Base-by-base conservation (phyloP, 805 yeast genomes). In the Myxozyma monticola region DNA sequence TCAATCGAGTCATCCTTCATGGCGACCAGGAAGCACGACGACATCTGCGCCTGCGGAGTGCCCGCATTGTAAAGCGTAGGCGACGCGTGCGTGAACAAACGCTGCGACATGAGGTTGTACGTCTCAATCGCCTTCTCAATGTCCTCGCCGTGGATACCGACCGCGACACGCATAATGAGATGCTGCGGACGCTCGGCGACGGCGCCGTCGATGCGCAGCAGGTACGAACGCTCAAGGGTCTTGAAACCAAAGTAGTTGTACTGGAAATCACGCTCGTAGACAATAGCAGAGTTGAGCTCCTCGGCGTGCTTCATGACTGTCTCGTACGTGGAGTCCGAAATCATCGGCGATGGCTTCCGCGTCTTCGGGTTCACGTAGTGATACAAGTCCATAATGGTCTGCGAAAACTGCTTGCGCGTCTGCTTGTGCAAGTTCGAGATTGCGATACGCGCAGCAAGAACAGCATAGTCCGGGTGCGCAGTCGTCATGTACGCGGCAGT, bases 401-500 rank as follows among this genome's bases (percentile, higher is more conserved):
- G 82, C 34, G 95, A 84, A 63, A 86, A 91, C 64, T 77, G 85
- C 70, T 86, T 85, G 54, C 88, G 85, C 45, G 97, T 90, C 72
- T 89, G 96, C 72, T 90, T 90, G 75, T 91, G 97, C 66, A 93
- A 76, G 69, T 88, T 88, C 36, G 96, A 87, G 48, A 93, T 84
- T 18, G 98, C 97, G 54, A 91, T 85, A 73, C 99, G 83, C 30
- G 98, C 97, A 47, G 97, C 57, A 24, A 62, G 76, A 37, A 83
- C 81, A 24, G 97, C 96, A 64, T 91, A 90, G 72, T 93, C 98
- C n/a, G 98, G 98, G 69, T 91, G 98, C 56, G 87, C 80, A 10
- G 98, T 91, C 51, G 97, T 89, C 96, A 93, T 88, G 66, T 85
- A 86, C 37, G 98, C 98, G 50, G 96, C 95, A 31, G 96, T 89